Base-by-base conservation (phyloP, 148 eudicot genomes). In the Polygonum aviculare region DNA sequence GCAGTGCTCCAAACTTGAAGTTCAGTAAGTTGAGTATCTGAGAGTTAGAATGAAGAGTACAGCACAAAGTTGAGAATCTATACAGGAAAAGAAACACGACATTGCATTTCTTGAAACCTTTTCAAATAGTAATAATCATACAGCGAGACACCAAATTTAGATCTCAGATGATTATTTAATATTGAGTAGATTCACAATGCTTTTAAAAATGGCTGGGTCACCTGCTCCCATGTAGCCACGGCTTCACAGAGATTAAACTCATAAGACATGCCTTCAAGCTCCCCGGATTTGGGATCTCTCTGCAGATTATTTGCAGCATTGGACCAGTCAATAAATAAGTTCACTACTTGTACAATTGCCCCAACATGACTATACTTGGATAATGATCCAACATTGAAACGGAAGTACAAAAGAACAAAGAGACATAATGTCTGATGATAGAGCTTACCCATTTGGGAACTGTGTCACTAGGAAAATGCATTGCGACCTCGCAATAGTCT, bases 161-260 rank as follows among this genome's bases (percentile, higher is more conserved):
- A 62, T 62, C 69, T 31, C 69, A 8, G 3, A 3, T 6, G 31
- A 62, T 62, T 11, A 60, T 6, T 12, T 51, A 26, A 31, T 26
- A 31, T 31, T 62, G 69, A 26, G 26, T 62, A 62, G 3, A 62
- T 16, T 51, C 57, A 51, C 10, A 62, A 62, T 62, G 69, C 65
- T 62, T 62, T 69, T 44, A 63, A 80, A 80, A 77, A 35, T 49
- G 75, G 71, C 78, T 38, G 19, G 47, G 84, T 82, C 77, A 94
- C 98, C 94, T 90, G 94, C 79, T 95, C 97, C 98, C 98, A 95
- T 45, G 93, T 95, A 59, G 98, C 96, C 79, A 95, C 90, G 76
- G 98, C 97, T 89, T 95, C 98, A 81, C 98, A 95, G 52, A 95
- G 86, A 80, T 95, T 89, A 44, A 88, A 86, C 41, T 81, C 87